Conservation (phyloP, 768 basidiomycete genomes). For the Mycena amicta region DNA sequence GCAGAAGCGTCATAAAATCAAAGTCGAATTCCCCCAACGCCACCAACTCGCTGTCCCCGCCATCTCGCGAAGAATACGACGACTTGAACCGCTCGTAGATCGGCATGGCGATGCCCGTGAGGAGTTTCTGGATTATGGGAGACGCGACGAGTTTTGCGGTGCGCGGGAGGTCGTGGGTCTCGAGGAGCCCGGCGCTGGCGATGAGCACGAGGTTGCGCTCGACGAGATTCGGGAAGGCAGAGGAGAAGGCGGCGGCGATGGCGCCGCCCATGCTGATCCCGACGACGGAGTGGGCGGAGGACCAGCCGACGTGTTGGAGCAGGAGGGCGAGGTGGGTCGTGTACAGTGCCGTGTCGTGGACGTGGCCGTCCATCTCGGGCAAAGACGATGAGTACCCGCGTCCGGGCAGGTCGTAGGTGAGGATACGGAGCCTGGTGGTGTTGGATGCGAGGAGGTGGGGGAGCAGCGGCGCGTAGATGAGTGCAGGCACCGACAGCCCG, state of each 20-base stretch:
- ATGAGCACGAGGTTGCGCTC: constrained; percentile 67
- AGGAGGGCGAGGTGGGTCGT: constrained; percentile 81
- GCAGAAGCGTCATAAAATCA: too few relatives aligned
- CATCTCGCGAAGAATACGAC: too few relatives aligned
- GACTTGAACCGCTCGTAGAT: too few relatives aligned
- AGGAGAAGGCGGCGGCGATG: constrained; percentile 69
- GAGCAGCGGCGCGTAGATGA: constrained; percentile 78
- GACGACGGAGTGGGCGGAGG: constrained; percentile 55
- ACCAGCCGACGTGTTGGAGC: constrained; percentile 78
- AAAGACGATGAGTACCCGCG: constrained; percentile 85
- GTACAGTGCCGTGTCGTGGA: constrained; percentile 63
- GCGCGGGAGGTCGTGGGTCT: constrained; percentile 69
- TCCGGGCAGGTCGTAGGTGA: constrained; percentile 82
- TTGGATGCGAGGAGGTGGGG: constrained; percentile 49
- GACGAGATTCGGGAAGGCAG: constrained; percentile 72
- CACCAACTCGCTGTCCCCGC: too few relatives aligned
- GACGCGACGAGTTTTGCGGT: constrained; percentile 81
- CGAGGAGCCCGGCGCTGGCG: constrained; percentile 70
- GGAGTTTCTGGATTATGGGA: constrained; percentile 67
- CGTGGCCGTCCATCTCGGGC: constrained; percentile 54
- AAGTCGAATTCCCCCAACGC: constrained; percentile 9
- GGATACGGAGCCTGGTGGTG: constrained; percentile 61
- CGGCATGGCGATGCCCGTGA: constrained; percentile 62
- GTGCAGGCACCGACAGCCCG: constrained; percentile 74
- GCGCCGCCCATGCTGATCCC: constrained; percentile 86